Evolutionary conservation across 768 basidiomycete species (phyloP), one percentile per base, ranked within the genome.

Genomic region (Boletus rufocinnamomeus): DNA sequence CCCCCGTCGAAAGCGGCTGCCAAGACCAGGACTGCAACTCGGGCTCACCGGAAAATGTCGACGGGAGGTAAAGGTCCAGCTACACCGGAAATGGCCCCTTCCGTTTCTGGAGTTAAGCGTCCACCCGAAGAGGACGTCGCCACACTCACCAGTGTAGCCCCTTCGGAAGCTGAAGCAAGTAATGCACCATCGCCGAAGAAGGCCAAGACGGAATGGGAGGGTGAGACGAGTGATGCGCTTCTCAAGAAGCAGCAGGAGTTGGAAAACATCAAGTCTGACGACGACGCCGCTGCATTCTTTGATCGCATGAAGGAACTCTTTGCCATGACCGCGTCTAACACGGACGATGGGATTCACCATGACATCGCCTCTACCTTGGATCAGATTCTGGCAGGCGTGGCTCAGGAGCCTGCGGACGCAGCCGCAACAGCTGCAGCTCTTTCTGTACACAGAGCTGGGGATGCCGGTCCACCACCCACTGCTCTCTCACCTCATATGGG

Each of bases 101-200:
- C 67, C 2, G 63, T 73, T 50, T 64, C 41, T 47, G 73, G 60
- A 69, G 78, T 65, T 66, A 74, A 74, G 50, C 74, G 73, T 21
- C 63, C 68, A 7, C 64, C 73, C 43, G 73, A 75, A 21, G 73
- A 86, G 30, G 71, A 68, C 7, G 55, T 66, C 23, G 52, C 66
- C 38, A 55, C 64, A 46, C 61, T 72, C 2, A 63, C 69, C 28
- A 74, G 59, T 13, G 64, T 73, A 4, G 73, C 76, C 10, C 66
- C 71, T 53, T 70, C 76, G 49, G 67, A 72, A 49, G 61, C 66
- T 23, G 73, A 66, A 54, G 58, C 53, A 40, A 66, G 53, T 48
- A 82, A 84, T 54, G 83, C 82, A 8, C 88, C 87, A 8, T 85
- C 88, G 7, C 86, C 89, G 16, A 91, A 91, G 74, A 84, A 87